Percentiles rank a stretch among this genome's conserved stretches.
Evolutionary conservation across 768 basidiomycete genomes (phyloP).

Genomic region (Leccinum sublutescens): DNA sequence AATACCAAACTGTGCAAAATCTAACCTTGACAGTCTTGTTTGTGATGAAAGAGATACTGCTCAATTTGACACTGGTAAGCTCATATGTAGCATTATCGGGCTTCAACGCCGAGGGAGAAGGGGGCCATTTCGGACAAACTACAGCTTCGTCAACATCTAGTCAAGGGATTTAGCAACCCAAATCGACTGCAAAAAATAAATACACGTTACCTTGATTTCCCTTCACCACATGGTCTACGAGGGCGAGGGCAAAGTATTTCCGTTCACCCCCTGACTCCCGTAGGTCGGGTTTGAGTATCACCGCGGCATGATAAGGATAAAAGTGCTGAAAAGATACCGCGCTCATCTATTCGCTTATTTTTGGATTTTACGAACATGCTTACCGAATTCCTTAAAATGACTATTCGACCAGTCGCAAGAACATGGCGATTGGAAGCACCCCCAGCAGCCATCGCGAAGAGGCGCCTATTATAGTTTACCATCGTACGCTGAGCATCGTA

Average conservation of each 20-base stretch:
- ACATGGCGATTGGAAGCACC: constrained; percentile 68
- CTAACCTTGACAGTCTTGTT: constrained; percentile 79
- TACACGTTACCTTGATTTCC: constrained; percentile 48
- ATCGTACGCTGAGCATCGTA: constrained; percentile 73
- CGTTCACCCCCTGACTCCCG: constrained; percentile 49
- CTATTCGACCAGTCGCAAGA: constrained; percentile 71
- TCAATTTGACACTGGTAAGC: constrained; percentile 58
- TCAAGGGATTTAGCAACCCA: neutral
- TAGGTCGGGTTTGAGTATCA: constrained; percentile 67
- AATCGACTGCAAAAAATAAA: neutral
- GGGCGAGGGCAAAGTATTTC: constrained; percentile 66
- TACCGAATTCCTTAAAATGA: constrained; percentile 82
- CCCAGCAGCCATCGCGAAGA: constrained; percentile 58
- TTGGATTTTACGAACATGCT: constrained; percentile 23
- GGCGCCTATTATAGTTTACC: constrained; percentile 55
- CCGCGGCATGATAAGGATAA: constrained; percentile 60
- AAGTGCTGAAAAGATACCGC: constrained; percentile 60
- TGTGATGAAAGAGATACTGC: constrained; percentile 76
- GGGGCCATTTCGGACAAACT: constrained; percentile 80
- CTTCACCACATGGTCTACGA: constrained; percentile 65
- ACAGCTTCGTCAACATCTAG: constrained; percentile 57
- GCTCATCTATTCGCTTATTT: constrained; percentile 1
- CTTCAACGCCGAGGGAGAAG: constrained; percentile 44
- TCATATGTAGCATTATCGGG: constrained; percentile 64
- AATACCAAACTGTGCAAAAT: constrained; percentile 32